phyloP scores from a whole-genome alignment of 2,329 filamentous ascomycete genomes.

The Colletotrichum phormii region DNA sequence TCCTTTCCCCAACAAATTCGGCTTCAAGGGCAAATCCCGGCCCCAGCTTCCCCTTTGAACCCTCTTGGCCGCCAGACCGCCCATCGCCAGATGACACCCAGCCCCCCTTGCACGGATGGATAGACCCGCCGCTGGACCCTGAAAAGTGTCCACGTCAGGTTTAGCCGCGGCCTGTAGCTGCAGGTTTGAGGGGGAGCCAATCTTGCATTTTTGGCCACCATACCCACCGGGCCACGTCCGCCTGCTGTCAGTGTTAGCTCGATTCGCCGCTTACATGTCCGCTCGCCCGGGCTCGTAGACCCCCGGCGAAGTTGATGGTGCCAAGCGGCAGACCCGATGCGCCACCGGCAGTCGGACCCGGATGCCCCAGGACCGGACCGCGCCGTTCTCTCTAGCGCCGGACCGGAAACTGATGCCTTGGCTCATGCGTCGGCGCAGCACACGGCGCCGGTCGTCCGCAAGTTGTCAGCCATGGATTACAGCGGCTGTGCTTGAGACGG shows the following conservation, averaged over 20 bases:
- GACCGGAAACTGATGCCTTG: background rate
- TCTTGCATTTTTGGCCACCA: slow-evolving; percentile 30
- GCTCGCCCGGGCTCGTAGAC: slow-evolving; percentile 9
- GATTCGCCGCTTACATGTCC: background rate
- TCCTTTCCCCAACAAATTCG: slow-evolving; percentile 36
- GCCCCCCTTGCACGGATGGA: slow-evolving; percentile 15
- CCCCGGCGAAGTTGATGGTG: background rate
- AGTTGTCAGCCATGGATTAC: background rate
- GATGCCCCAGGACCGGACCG: background rate
- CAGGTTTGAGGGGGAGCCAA: slow-evolving; percentile 26
- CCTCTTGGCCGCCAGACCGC: slow-evolving; percentile 37
- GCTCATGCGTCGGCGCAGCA: background rate
- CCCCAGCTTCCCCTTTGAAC: slow-evolving; percentile 36
- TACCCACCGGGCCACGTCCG: background rate
- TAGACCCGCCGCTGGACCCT: slow-evolving; percentile 31
- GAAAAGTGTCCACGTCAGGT: slow-evolving; percentile 17
- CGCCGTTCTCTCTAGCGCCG: background rate
- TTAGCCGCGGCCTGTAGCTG: slow-evolving; percentile 13
- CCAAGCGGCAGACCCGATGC: background rate
- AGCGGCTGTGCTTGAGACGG: background rate
- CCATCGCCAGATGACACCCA: slow-evolving; percentile 34
- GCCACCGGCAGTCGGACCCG: background rate
- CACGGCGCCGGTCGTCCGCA: background rate
- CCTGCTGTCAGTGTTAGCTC: background rate
- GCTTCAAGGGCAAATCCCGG: slow-evolving; percentile 26